Evolutionary conservation across 257 asterid species (phyloP).

Genomic region (Solanum corneliomulleri): DNA sequence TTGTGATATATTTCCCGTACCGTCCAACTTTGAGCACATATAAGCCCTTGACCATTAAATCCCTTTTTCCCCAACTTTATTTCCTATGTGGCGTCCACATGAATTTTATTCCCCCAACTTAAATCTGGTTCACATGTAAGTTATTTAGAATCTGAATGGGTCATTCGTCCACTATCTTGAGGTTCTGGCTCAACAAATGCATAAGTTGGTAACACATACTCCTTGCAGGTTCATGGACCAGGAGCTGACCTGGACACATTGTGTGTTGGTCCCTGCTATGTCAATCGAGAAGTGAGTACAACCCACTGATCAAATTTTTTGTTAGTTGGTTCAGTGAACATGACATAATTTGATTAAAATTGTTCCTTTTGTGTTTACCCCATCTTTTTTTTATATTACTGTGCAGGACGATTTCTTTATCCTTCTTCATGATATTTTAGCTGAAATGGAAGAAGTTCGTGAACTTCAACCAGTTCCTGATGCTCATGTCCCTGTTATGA

Average conservation of each 20-base stretch:
- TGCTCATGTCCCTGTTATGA: slow-evolving; percentile 32
- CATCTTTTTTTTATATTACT: background rate
- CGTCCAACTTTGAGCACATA: background rate
- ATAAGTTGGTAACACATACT: background rate
- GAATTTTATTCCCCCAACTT: background rate
- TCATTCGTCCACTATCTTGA: background rate
- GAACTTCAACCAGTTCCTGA: slow-evolving; percentile 31
- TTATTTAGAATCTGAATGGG: background rate
- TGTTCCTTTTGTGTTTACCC: background rate
- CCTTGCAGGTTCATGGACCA: slow-evolving; percentile 12
- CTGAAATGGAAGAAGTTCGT: slow-evolving; percentile 24
- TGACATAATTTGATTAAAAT: background rate
- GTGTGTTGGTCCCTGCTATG: slow-evolving; percentile 29
- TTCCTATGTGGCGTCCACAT: background rate
- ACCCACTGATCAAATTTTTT: background rate
- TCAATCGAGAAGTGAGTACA: slow-evolving; percentile 18
- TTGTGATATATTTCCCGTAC: background rate
- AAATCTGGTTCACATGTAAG: background rate
- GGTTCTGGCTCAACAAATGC: background rate
- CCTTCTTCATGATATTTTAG: slow-evolving; percentile 18
- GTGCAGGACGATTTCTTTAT: slow-evolving; percentile 28
- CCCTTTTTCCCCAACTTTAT: background rate
- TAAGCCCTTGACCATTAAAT: background rate
- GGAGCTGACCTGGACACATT: slow-evolving; percentile 29
- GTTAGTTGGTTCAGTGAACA: background rate